Evolutionary conservation across 768 basidiomycete species (phyloP), one percentile per base, ranked within the genome.

Genomic region (Serendipita sp.): DNA sequence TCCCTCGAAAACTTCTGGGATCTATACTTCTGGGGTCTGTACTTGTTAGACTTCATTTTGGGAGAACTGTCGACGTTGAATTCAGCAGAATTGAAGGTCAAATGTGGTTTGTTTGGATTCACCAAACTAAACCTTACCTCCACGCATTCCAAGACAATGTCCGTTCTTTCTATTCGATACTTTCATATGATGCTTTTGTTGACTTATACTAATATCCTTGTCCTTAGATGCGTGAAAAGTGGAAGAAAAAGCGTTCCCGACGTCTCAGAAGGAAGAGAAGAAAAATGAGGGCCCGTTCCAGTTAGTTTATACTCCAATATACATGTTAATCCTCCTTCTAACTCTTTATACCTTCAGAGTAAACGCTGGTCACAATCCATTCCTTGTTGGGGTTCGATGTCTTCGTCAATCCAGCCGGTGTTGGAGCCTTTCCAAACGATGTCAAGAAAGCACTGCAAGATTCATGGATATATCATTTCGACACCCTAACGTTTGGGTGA

Each of bases 201-300:
- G 40, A 40, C 40, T 40, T 40, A 40, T 40, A 40, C 48, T 62
- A 13, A 62, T 62, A 8, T 5, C 11, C 16, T 36, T n/a, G 27
- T 3, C 16, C 52, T 34, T 23, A 58, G 50, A 91, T 91, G 89
- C 89, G 89, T 88, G 89, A 91, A 77, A 91, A 91, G 85, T 91
- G 89, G 89, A 91, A 91, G 84, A 92, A 92, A 79, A 92, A 92
- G 81, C 83, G 89, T 74, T 89, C 89, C 68, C 85, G 89, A 75
- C 88, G 90, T 74, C 90, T 92, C 79, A 81, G 90, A 74, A 87
- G 89, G 76, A 92, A 92, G 73, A 87, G 89, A 81, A 86, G 89
- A 87, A 92, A 92, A 82, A 91, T 91, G 89, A 84, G 89, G 75
- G 89, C 89, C 67, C 89, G 89, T 77, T 91, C 89, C 81, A 91